Conservation (phyloP, 352 stramenopile genomes). For the Phytopythium aichiense region DNA sequence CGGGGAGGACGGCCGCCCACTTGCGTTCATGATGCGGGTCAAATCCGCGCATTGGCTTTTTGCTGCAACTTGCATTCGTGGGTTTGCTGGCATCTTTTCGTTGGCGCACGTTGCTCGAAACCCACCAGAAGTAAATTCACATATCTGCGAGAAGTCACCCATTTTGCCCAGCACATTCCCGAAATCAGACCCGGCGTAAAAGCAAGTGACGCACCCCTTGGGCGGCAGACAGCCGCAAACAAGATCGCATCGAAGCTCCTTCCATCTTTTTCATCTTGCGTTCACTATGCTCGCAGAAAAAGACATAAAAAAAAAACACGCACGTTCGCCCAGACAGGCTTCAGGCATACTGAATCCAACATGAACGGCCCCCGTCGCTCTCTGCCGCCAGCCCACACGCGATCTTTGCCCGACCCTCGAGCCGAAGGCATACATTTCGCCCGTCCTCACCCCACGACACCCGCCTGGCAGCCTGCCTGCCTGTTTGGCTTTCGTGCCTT, state of each 20-base stretch:
- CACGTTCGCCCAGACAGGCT: not conserved
- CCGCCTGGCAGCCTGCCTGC: no score
- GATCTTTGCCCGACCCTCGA: not conserved
- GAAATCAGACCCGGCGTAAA: not conserved
- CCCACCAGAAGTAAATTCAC: no score
- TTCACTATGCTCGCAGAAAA: not conserved
- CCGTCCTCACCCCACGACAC: no score
- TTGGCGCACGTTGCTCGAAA: not conserved
- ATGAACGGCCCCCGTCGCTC: not conserved
- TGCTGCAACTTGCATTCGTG: no score
- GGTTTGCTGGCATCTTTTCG: no score
- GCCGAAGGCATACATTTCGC: not conserved
- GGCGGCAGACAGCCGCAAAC: not conserved
- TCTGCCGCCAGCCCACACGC: not conserved
- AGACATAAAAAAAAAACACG: not conserved
- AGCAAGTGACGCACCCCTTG: not conserved
- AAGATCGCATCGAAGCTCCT: conserved; percentile 5
- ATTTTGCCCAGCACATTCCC: not conserved
- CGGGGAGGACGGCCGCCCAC: no score
- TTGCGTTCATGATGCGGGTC: not conserved
- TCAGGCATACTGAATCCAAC: not conserved
- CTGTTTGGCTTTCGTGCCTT: not conserved
- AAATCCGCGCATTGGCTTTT: no score
- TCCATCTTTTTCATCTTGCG: not conserved
- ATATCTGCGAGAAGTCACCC: no score